Evolutionary conservation across 2,329 filamentous ascomycete genomes (phyloP).

Genomic region (Allantophomopsis cytisporea): DNA sequence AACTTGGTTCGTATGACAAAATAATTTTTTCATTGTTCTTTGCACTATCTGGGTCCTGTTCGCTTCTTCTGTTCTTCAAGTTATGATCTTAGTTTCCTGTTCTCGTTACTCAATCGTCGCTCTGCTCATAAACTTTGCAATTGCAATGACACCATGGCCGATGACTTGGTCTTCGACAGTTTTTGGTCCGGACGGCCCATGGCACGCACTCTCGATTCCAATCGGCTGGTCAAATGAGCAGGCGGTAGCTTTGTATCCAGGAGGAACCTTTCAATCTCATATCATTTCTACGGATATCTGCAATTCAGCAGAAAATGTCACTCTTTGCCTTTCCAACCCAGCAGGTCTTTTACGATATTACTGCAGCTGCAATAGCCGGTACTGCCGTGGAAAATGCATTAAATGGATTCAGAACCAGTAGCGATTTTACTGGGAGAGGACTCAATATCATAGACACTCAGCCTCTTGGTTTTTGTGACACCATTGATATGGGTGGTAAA

Average conservation of each 20-base stretch:
- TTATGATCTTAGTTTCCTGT: too few species aligned
- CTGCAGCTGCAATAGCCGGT: not conserved
- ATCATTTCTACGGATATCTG: not conserved
- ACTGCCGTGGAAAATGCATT: not conserved
- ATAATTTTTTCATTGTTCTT: too few species aligned
- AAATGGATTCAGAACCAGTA: not conserved
- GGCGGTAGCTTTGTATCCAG: conserved; percentile 6
- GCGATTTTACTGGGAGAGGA: not conserved
- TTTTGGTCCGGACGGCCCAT: conserved; percentile 9
- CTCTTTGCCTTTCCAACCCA: not conserved
- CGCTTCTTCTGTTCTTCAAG: too few species aligned
- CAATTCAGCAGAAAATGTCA: not conserved
- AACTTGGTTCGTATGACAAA: too few species aligned
- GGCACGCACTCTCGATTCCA: conserved; percentile 7
- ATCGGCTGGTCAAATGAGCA: conserved; percentile 5
- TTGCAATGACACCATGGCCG: not conserved
- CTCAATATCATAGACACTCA: not conserved
- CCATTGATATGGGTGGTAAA: conserved; percentile 6
- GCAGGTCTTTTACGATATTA: not conserved
- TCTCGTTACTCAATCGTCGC: too few species aligned
- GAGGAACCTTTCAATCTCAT: conserved; percentile 3
- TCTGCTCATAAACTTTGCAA: too few species aligned
- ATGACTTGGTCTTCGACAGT: conserved; percentile 6
- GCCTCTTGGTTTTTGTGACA: not conserved
- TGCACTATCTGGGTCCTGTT: too few species aligned